Conservation (phyloP, 352 stramenopile genomes). For the Phytophthora nicotianae region DNA sequence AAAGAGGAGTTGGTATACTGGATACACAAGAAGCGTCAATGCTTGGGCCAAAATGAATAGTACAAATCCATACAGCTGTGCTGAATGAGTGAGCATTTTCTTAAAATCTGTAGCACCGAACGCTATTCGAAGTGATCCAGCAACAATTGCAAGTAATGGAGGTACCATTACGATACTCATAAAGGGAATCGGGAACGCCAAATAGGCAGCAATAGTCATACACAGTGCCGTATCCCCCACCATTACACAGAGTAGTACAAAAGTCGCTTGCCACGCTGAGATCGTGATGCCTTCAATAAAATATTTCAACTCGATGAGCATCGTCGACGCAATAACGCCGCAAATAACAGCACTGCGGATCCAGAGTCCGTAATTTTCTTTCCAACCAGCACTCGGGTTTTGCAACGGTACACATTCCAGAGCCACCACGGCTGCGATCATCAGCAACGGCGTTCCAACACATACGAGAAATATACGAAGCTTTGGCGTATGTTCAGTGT, state of each 20-base stretch:
- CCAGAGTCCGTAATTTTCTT: background rate
- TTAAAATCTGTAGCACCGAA: slow-evolving; percentile 7
- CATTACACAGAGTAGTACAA: no score
- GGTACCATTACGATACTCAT: slow-evolving; percentile 9
- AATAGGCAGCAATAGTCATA: no score
- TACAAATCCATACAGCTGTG: slow-evolving; percentile 23
- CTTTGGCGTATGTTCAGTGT: background rate
- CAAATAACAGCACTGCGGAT: background rate
- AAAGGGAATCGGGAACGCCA: no score
- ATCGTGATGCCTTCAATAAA: no score
- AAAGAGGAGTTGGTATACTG: no score
- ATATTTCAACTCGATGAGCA: no score
- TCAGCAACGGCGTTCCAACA: background rate
- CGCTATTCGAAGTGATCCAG: slow-evolving; percentile 11
- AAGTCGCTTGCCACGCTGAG: no score
- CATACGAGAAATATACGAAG: background rate
- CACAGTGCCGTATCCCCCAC: no score
- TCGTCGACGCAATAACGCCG: background rate
- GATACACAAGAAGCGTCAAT: slow-evolving; percentile 25
- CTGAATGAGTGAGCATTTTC: slow-evolving; percentile 12
- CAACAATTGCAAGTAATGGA: slow-evolving; percentile 1
- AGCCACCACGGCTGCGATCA: background rate
- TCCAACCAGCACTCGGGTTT: background rate
- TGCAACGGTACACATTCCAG: background rate
- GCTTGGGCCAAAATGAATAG: no score